phyloP scores from a whole-genome alignment of 306 rosid species.

The Inga leiocalycina region DNA sequence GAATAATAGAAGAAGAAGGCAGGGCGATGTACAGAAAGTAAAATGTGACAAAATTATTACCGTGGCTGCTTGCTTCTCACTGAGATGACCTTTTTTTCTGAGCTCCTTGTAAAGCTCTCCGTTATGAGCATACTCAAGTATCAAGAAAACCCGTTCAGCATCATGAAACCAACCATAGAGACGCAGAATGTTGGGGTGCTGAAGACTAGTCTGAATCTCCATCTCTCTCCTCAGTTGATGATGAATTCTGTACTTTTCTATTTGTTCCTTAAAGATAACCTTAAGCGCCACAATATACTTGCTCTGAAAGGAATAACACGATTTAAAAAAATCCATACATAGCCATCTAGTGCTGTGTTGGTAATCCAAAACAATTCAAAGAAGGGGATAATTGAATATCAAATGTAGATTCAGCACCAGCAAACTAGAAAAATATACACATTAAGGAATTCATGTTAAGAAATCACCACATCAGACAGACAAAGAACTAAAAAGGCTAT shows the following conservation, averaged over 20 bases:
- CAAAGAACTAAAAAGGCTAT: background rate
- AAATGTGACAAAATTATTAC: background rate
- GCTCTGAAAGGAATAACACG: background rate
- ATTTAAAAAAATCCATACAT: background rate
- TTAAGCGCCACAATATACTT: background rate
- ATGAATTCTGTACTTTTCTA: background rate
- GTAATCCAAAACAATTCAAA: background rate
- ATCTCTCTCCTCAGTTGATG: slow-evolving; percentile 7
- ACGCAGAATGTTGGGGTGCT: slow-evolving; percentile 1
- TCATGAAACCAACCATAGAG: slow-evolving; percentile 11
- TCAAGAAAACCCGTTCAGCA: slow-evolving; percentile 1
- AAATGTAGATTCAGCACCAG: background rate
- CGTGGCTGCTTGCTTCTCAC: slow-evolving; percentile 15
- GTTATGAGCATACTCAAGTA: slow-evolving; percentile 5
- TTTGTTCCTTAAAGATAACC: slow-evolving; percentile 7
- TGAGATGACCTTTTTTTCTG: slow-evolving; percentile 2
- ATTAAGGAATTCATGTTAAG: background rate
- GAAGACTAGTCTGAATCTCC: slow-evolving; percentile 10
- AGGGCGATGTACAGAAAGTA: background rate
- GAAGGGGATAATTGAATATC: background rate
- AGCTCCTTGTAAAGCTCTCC: slow-evolving; percentile 6
- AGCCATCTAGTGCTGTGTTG: background rate
- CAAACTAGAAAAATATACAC: background rate
- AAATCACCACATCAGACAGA: background rate
- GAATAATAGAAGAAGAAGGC: background rate